A percentile compares a stretch with the other conserved stretches of the same genome.
Evolutionary conservation across 441 rosid genomes (phyloP).

Genomic region (Daphne laureola): DNA sequence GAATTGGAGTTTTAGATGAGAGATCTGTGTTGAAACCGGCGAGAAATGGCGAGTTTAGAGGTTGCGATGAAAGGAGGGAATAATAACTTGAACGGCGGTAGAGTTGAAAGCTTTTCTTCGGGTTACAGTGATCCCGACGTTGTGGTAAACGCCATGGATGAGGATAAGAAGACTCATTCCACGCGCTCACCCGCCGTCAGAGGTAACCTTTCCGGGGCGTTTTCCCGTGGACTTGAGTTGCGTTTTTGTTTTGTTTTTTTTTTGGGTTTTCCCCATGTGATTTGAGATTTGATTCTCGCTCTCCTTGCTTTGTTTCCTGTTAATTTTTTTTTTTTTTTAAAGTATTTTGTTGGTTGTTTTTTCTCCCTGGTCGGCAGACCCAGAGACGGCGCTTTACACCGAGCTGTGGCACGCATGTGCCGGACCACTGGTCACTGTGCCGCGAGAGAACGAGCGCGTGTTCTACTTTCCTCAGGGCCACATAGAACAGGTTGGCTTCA

Average conservation of each 20-base stretch:
- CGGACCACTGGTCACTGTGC: conserved; percentile 93
- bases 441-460: conserved; percentile 75
- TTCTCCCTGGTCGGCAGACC: conserved; percentile 29
- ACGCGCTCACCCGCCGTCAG: conserved; percentile 21
- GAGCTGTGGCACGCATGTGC: conserved; percentile 99
- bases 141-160: conserved; percentile 37
- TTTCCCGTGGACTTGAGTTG: background rate
- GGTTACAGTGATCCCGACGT: conserved; percentile 34
- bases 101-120: conserved; percentile 48
- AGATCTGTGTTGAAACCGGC: conserved; percentile 50
- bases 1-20: conserved; percentile 30
- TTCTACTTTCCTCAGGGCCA: conserved; percentile 97
- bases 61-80: conserved; percentile 40
- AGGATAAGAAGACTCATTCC: conserved; percentile 35
- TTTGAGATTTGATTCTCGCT: conserved; percentile 5
- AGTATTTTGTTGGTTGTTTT: background rate
- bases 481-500: conserved; percentile 69
- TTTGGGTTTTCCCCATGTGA: conserved; percentile 5
- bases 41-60: conserved; percentile 48
- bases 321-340: background rate
- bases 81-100: conserved; percentile 39
- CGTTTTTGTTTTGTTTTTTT: conserved; percentile 1
- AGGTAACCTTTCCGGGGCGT: conserved; percentile 22
- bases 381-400: conserved; percentile 67
- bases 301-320: background rate